Base-by-base conservation (phyloP, 2,329 filamentous ascomycete genomes). In the Orbilia quercus region DNA sequence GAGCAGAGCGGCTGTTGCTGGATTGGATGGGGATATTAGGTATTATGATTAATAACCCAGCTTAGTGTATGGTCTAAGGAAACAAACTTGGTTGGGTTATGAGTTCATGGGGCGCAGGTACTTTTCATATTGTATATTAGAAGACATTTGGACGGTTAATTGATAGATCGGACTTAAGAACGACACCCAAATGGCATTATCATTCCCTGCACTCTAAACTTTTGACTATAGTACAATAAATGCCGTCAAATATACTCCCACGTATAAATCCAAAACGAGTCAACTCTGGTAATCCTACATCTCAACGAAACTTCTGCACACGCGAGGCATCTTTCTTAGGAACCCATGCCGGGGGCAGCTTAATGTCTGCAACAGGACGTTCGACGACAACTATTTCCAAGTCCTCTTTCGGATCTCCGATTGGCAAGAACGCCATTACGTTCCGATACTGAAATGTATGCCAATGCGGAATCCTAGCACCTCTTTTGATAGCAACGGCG, bases 361-460 rank as follows among this genome's bases (percentile, higher is more conserved):
- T 89, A 71, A 92, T 84, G 80, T 96, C 91, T 88, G 90, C 95
- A 77, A 88, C 84, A 18, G 94, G 93, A 78, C 93, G 84, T 83
- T 98, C 94, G 12, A 98, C 88, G 57, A 98, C 83, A 1, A 92
- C 93, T 50, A 97, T 90, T 81, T 99, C 95, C 2, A 90, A 81
- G 9, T 54, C 55, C 47, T 62, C 60, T 11, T 54, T 50, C 14
- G 76, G 44, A 40, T 79, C 77, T 20, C 82, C 83, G 31, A 90
- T 81, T 16, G 86, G 84, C 18, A 88, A 84, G 47, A 90, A 85
- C 3, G 93, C 95, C 74, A 99, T 84, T 77, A 99, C 92, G n/a
- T 93, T 91, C 69, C 93, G 86, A 81, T 98, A 99, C 81, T 96
- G 96, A 84, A 90, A 92, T 3, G 93, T 96, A 79, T 89, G 87